Percentiles rank a stretch among this genome's conserved stretches.
Evolutionary conservation across 768 basidiomycete species (phyloP).

Genomic region (Lactarius akahatsu): DNA sequence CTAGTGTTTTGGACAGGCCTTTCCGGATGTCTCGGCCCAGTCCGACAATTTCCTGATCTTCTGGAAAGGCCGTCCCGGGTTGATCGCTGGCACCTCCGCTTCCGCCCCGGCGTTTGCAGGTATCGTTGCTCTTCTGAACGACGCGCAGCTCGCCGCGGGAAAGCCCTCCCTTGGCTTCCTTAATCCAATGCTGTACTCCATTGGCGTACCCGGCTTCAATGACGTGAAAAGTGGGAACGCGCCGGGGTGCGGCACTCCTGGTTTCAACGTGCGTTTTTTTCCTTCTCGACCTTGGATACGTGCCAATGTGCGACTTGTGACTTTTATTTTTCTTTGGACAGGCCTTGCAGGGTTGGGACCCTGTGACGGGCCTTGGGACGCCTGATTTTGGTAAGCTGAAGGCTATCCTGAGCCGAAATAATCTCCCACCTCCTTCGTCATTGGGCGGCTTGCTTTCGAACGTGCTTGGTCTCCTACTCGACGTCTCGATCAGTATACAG

Average conservation of each 20-base stretch:
- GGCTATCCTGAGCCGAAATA: slow-evolving; percentile 29
- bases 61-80: slow-evolving; percentile 25
- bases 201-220: slow-evolving; percentile 34
- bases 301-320: neutral
- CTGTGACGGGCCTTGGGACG: slow-evolving; percentile 39
- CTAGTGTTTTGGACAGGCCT: slow-evolving; percentile 42
- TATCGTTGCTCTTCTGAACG: slow-evolving; percentile 56
- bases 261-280: slow-evolving; percentile 34
- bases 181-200: slow-evolving; percentile 39
- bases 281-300: too few species aligned
- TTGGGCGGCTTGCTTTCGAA: neutral
- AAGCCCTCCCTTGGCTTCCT: slow-evolving; percentile 40
- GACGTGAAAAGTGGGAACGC: slow-evolving; percentile 41
- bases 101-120: slow-evolving; percentile 63
- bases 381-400: slow-evolving; percentile 37
- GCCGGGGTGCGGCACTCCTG: slow-evolving; percentile 41
- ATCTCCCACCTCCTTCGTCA: neutral
- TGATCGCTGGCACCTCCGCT: slow-evolving; percentile 59
- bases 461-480: neutral
- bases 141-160: slow-evolving; percentile 35
- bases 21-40: slow-evolving; percentile 68
- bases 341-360: slow-evolving; percentile 40
- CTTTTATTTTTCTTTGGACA: neutral
- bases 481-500: neutral
- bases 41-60: slow-evolving; percentile 49